phyloP scores from a whole-genome alignment of 2,329 filamentous ascomycete genomes.

The Alternaria rosae region DNA sequence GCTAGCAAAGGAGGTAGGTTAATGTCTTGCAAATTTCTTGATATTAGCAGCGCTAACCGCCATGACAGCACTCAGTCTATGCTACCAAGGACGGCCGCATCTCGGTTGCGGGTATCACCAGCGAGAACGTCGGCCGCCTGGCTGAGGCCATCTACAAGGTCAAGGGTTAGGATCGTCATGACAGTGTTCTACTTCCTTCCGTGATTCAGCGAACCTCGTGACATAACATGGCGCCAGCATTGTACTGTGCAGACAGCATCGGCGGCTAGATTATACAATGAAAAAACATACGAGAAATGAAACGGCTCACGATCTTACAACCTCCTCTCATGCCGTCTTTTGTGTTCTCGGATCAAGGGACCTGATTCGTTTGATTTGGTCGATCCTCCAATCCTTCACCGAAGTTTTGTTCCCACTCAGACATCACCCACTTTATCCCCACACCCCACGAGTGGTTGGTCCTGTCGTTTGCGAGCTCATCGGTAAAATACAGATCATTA shows the following conservation, averaged over 20 bases:
- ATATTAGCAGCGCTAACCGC: conserved; percentile 18
- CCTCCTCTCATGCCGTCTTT: not conserved
- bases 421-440: conserved; percentile 10
- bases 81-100: conserved; percentile 92
- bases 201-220: conserved; percentile 13
- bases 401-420: conserved; percentile 2
- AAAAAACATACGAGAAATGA: conserved; percentile 16
- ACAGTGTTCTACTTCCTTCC: conserved; percentile 15
- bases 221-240: conserved; percentile 17
- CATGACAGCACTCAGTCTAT: conserved; percentile 82
- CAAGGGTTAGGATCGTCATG: conserved; percentile 62
- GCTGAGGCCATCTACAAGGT: conserved; percentile 87
- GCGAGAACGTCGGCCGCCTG: conserved; percentile 78
- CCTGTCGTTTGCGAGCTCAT: conserved; percentile 3
- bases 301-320: conserved; percentile 7
- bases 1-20: conserved; percentile 80
- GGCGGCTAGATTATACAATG: conserved; percentile 21
- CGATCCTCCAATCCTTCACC: conserved; percentile 1
- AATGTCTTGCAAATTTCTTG: not conserved
- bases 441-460: conserved; percentile 16
- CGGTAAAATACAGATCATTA: conserved; percentile 18
- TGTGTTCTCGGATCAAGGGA: not conserved
- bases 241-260: conserved; percentile 20
- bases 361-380: not conserved
- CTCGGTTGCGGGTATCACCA: conserved; percentile 84